Evolutionary conservation across 106 monocot species (phyloP).

Genomic region (Acorus calamus): DNA sequence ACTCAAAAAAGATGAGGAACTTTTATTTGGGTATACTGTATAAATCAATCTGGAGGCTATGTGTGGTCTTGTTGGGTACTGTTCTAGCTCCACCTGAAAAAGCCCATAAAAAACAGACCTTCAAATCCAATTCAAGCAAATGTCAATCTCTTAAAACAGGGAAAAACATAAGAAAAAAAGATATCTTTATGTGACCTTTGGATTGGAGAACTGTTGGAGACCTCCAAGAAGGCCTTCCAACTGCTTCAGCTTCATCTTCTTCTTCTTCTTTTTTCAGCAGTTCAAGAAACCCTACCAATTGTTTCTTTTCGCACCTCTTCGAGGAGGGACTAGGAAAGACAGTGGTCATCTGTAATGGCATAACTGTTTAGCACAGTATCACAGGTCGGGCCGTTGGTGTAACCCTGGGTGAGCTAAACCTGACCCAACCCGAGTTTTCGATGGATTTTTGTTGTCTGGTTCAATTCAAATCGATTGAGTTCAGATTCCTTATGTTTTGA

Average conservation of each 20-base stretch:
- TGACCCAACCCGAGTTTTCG: too few relatives aligned
- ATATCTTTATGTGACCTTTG: slow-evolving; percentile 32
- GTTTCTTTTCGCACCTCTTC: too few relatives aligned
- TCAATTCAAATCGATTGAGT: too few relatives aligned
- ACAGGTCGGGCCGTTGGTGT: too few relatives aligned
- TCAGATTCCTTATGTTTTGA: too few relatives aligned
- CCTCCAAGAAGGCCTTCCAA: slow-evolving; percentile 58
- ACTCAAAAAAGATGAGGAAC: background rate
- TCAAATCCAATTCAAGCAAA: background rate
- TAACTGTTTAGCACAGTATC: too few relatives aligned
- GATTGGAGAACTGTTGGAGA: slow-evolving; percentile 64
- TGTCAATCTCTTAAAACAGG: background rate
- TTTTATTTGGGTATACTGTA: slow-evolving; percentile 27
- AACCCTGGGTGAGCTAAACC: too few relatives aligned
- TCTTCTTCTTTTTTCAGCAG: slow-evolving; percentile 1
- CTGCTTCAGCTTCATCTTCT: slow-evolving; percentile 72
- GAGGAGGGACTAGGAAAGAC: too few relatives aligned
- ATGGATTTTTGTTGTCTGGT: too few relatives aligned
- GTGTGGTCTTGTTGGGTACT: slow-evolving; percentile 87
- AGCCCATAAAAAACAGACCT: background rate
- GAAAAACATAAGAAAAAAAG: background rate
- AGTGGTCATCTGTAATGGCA: too few relatives aligned
- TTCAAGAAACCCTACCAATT: too few relatives aligned
- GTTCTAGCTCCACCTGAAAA: slow-evolving; percentile 77
- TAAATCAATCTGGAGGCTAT: slow-evolving; percentile 81